Evolutionary conservation across 805 yeast species (phyloP).

Genomic region (Ogataea chonburiensis): DNA sequence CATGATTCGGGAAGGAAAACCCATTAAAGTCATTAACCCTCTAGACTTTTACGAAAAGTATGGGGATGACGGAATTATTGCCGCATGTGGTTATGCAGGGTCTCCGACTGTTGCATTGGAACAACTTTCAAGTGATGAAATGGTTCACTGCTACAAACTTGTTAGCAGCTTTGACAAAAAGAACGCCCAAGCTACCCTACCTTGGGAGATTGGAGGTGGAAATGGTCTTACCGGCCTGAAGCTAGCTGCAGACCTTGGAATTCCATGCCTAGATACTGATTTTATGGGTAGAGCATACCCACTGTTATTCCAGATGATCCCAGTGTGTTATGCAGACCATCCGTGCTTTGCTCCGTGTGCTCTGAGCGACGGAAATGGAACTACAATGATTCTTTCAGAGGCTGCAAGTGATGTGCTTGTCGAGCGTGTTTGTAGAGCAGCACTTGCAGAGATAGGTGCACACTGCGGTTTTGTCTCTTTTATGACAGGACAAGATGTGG

Average conservation of each 20-base stretch:
- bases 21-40: conserved; percentile 34
- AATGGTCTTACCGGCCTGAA: conserved; percentile 39
- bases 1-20: conserved; percentile 35
- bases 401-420: conserved; percentile 34
- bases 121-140: conserved; percentile 39
- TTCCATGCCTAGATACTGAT: conserved; percentile 39
- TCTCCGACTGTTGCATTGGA: conserved; percentile 48
- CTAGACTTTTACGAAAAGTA: conserved; percentile 28
- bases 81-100: conserved; percentile 41
- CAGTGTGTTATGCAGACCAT: conserved; percentile 43
- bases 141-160: conserved; percentile 31
- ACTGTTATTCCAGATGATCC: conserved; percentile 39
- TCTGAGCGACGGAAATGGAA: conserved; percentile 43
- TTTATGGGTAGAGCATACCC: conserved; percentile 51
- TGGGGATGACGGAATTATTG: conserved; percentile 30
- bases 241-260: conserved; percentile 18
- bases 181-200: conserved; percentile 34
- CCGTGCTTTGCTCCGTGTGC: conserved; percentile 30
- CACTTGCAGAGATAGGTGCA: conserved; percentile 41
- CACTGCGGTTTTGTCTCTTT: conserved; percentile 32
- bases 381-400: conserved; percentile 32
- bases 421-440: conserved; percentile 40
- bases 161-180: conserved; percentile 29
- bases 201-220: conserved; percentile 45
- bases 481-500: conserved; percentile 1